Base-by-base conservation (phyloP, 345 rosid genomes). In the Lepidium aucheri region DNA sequence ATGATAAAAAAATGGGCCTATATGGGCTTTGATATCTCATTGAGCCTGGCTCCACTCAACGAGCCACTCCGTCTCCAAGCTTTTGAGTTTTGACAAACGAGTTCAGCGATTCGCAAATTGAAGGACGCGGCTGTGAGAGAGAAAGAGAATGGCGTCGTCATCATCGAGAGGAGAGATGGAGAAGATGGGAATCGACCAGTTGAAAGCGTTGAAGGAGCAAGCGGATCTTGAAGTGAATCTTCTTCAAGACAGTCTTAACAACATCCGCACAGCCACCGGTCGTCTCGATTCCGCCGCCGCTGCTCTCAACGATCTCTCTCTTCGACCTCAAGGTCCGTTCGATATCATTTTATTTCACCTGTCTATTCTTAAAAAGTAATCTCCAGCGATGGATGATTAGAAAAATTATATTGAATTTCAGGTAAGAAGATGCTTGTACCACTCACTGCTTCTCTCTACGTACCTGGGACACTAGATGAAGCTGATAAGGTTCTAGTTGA, bases 211-310 rank as follows among this genome's bases (percentile, higher is more conserved):
- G 20, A 95, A 91, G 75, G 97, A 95, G 67, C 96, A 95, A 69
- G 76, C 86, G 1, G 97, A 88, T 84, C 74, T 87, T 2, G 97
- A 91, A 74, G 89, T 95, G n/a, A 95, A 87, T 73, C 85, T 95
- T 4, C 82, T 94, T 16, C 95, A 94, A 40, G 99, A 90, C 69
- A 94, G 97, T 66, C 95, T 94, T 60, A 89, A 88, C 80, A 94
- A 91, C 87, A 89, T 94, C 73, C 95, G 93, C 39, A 84, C 96
- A 32, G 96, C 99, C 80, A 87, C 95, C 52, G 63, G 58, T 12
- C 98, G 99, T 33, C 90, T 95, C 43, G 90, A 88, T 53, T 51
- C 69, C 68, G 96, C 96, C 46, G 79, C 93, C 75, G 57, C 72
- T 57, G 87, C 99, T 63, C 95, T 94, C 55, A 79, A 82, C 62